Percentiles rank a stretch among this genome's conserved stretches.
These are phyloP conservation scores for Syncephalastrum monosporum DNA, from an alignment of 371 early-diverging fungal genomes.

Conservation along the genomic window DNA sequence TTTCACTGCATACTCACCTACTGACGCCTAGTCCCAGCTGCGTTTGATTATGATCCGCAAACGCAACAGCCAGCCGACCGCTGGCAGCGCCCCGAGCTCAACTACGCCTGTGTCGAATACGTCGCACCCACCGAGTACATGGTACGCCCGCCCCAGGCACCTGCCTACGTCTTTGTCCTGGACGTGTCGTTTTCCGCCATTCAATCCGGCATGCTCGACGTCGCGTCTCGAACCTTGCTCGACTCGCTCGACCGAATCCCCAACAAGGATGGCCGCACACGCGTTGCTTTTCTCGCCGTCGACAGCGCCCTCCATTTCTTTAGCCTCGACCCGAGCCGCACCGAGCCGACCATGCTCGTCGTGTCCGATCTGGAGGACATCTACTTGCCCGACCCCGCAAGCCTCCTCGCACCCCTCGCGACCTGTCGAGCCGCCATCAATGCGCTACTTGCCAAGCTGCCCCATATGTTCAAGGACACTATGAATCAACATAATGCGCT, in stretches of 20 bases:
- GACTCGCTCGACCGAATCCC: conserved; percentile 86
- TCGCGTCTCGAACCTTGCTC: conserved; percentile 78
- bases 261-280: conserved; percentile 85
- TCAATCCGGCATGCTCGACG: conserved; percentile 71
- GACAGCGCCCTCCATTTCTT: conserved; percentile 90
- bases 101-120: conserved; percentile 89
- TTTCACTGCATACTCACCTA: background rate
- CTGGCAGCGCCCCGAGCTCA: conserved; percentile 84
- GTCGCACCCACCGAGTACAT: conserved; percentile 95
- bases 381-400: conserved; percentile 82
- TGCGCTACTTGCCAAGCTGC: conserved; percentile 70
- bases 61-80: conserved; percentile 82
- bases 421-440: conserved; percentile 74
- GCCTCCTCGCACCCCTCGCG: conserved; percentile 82
- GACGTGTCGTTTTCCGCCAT: conserved; percentile 92
- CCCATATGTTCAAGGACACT: conserved; percentile 83
- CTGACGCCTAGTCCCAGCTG: conserved; percentile 67
- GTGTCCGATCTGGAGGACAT: conserved; percentile 89
- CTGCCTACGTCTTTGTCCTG: conserved; percentile 88
- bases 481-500: conserved; percentile 78
- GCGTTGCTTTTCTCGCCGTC: conserved; percentile 88
- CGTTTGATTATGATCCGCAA: conserved; percentile 87
- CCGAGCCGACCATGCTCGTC: conserved; percentile 92
- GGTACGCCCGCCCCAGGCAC: conserved; percentile 92
- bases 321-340: conserved; percentile 59